A percentile compares a stretch with the other conserved stretches of the same genome.
phyloP scores from a whole-genome alignment of 768 basidiomycete genomes.

The Podaxis mareebaensis region DNA sequence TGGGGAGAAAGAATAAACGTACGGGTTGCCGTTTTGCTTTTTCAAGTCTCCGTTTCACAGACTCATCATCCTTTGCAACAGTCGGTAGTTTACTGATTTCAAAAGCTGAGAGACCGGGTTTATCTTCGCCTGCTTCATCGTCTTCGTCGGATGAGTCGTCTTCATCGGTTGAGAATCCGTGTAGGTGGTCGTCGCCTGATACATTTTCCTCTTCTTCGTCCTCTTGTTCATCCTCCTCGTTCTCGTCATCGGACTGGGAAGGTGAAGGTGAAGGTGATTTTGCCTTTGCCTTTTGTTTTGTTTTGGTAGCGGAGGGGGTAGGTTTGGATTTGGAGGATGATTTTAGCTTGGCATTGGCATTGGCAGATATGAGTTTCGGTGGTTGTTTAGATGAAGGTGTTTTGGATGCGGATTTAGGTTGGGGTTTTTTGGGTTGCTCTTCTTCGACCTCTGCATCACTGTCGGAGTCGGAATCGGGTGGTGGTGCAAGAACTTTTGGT shows the following conservation, averaged over 20 bases:
- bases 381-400: constrained; percentile 16
- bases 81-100: constrained; percentile 80
- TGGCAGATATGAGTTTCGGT: constrained; percentile 18
- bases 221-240: constrained; percentile 4
- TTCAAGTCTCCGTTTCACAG: constrained; percentile 65
- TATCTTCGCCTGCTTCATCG: constrained; percentile 48
- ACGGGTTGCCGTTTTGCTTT: constrained; percentile 70
- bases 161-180: constrained; percentile 78
- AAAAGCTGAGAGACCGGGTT: constrained; percentile 39
- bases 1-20: constrained; percentile 26
- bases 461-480: constrained; percentile 8
- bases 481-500: constrained; percentile 9
- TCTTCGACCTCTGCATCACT: not conserved
- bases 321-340: not conserved
- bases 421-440: constrained; percentile 22
- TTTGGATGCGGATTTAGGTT: constrained; percentile 27
- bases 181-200: constrained; percentile 45
- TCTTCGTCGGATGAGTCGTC: constrained; percentile 81
- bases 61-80: constrained; percentile 83
- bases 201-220: constrained; percentile 21
- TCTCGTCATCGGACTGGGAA: not conserved
- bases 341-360: constrained; percentile 11
- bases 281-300: not conserved
- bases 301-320: not conserved
- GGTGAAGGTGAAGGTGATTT: constrained; percentile 7